Evolutionary conservation across 139 green algal genomes (phyloP).

Genomic region (Tetraselmis striata): DNA sequence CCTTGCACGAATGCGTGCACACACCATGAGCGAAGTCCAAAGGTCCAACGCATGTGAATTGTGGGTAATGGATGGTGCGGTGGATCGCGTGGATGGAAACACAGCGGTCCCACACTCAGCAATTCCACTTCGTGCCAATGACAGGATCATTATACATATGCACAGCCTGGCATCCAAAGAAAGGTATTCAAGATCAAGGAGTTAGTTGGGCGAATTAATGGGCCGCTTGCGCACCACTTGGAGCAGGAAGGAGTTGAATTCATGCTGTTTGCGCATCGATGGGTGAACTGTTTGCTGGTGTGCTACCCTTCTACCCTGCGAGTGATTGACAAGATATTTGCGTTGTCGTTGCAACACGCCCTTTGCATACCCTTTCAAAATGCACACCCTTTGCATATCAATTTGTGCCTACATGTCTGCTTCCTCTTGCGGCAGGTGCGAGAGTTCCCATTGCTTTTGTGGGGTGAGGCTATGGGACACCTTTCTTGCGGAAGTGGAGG

Average conservation of each 20-base stretch:
- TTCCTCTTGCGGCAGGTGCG: constrained; percentile 23
- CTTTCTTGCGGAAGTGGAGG: constrained; percentile 71
- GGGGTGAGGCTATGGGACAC: constrained; percentile 86
- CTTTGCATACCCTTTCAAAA: neutral
- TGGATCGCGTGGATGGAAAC: too few relatives aligned
- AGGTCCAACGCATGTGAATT: too few relatives aligned
- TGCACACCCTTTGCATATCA: too few relatives aligned
- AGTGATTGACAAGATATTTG: too few relatives aligned
- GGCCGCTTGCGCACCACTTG: constrained; percentile 56
- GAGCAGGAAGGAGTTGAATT: constrained; percentile 83
- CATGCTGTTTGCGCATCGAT: constrained; percentile 97
- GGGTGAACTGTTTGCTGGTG: constrained; percentile 95
- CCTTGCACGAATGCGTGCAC: too few relatives aligned
- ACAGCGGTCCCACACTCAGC: too few relatives aligned
- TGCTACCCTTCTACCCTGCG: too few relatives aligned
- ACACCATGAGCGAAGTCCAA: too few relatives aligned
- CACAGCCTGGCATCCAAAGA: constrained; percentile 93
- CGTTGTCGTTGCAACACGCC: too few relatives aligned
- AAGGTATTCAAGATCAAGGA: constrained; percentile 81
- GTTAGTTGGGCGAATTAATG: constrained; percentile 62
- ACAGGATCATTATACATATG: constrained; percentile 96
- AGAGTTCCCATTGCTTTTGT: constrained; percentile 77
- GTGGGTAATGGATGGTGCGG: too few relatives aligned
- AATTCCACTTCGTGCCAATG: too few relatives aligned
- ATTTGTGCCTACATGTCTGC: neutral